Evolutionary conservation across 805 yeast genomes (phyloP).

Genomic region (Debaryomyces hansenii): DNA sequence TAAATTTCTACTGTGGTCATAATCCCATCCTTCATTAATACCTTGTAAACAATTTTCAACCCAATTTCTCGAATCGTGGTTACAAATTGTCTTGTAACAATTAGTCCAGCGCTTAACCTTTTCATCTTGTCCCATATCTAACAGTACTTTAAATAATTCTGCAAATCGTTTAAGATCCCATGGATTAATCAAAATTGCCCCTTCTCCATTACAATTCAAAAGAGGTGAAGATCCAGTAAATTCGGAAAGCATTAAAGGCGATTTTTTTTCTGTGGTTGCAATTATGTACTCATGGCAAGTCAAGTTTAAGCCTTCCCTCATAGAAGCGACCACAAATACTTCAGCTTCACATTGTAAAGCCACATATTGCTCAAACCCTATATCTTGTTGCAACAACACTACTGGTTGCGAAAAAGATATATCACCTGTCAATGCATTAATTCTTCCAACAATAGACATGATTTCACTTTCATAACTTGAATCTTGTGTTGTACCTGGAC

Average conservation of each 20-base stretch:
- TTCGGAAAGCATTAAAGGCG: conserved; percentile 86
- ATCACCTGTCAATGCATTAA: conserved; percentile 73
- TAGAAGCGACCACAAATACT: conserved; percentile 80
- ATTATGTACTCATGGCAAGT: conserved; percentile 93
- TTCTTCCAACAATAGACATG: conserved; percentile 76
- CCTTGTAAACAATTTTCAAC: conserved; percentile 53
- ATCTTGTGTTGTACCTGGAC: conserved; percentile 58
- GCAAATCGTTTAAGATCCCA: conserved; percentile 79
- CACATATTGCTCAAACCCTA: conserved; percentile 84
- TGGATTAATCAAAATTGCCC: conserved; percentile 82
- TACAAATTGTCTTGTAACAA: conserved; percentile 56
- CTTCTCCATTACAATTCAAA: conserved; percentile 50
- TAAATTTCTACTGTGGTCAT: conserved; percentile 26
- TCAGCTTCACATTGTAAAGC: conserved; percentile 87
- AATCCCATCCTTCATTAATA: conserved; percentile 46
- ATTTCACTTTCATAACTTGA: conserved; percentile 71
- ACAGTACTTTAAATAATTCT: conserved; percentile 58
- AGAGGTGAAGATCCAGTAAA: conserved; percentile 93
- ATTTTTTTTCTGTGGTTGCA: conserved; percentile 66
- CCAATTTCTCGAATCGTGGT: conserved; percentile 79
- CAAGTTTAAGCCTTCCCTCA: conserved; percentile 96
- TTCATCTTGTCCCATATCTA: conserved; percentile 64
- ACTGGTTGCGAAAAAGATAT: conserved; percentile 80
- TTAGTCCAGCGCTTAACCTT: conserved; percentile 60
- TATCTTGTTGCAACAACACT: conserved; percentile 82